These are phyloP conservation scores for Tolypocladium amazonense DNA, from an alignment of 2,329 filamentous ascomycete species.

Conservation along the genomic window DNA sequence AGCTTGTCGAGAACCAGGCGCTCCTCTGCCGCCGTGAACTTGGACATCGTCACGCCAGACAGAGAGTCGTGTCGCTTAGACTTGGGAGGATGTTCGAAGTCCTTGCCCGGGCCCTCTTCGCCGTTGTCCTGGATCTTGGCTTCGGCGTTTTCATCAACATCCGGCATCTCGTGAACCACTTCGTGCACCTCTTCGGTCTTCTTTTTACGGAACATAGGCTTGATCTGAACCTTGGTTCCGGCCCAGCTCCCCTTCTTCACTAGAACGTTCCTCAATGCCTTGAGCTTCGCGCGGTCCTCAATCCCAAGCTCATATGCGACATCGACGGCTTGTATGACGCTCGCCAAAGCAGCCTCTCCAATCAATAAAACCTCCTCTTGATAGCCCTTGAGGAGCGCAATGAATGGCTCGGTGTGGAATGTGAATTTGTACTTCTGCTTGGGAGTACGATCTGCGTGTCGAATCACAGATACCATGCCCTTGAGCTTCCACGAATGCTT, in stretches of 20 bases:
- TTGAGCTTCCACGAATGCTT: constrained; percentile 98
- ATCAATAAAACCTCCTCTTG: constrained; percentile 93
- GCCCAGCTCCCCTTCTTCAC: constrained; percentile 90
- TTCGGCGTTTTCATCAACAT: constrained; percentile 17
- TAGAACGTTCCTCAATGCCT: constrained; percentile 72
- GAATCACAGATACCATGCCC: constrained; percentile 91
- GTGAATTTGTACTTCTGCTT: constrained; percentile 99
- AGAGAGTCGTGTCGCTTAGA: constrained; percentile 71
- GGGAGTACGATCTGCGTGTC: constrained; percentile 91
- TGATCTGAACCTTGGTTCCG: constrained; percentile 97
- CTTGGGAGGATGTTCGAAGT: constrained; percentile 13
- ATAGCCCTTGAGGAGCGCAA: constrained; percentile 87
- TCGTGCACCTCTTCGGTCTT: constrained; percentile 47
- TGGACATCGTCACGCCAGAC: constrained; percentile 82
- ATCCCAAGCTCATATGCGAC: constrained; percentile 65
- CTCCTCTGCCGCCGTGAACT: constrained; percentile 88
- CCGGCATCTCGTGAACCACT: constrained; percentile 22
- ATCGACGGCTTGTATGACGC: constrained; percentile 81
- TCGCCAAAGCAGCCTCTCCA: constrained; percentile 78
- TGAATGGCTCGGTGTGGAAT: constrained; percentile 93
- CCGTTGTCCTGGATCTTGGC: constrained; percentile 10
- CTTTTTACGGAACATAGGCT: constrained; percentile 95
- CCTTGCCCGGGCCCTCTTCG: constrained; percentile 11
- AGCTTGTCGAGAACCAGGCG: constrained; percentile 90
- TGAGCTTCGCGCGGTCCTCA: constrained; percentile 83